These are phyloP conservation scores for Botrytis sinoallii DNA, from an alignment of 2,329 filamentous ascomycete genomes.

Conservation along the genomic window DNA sequence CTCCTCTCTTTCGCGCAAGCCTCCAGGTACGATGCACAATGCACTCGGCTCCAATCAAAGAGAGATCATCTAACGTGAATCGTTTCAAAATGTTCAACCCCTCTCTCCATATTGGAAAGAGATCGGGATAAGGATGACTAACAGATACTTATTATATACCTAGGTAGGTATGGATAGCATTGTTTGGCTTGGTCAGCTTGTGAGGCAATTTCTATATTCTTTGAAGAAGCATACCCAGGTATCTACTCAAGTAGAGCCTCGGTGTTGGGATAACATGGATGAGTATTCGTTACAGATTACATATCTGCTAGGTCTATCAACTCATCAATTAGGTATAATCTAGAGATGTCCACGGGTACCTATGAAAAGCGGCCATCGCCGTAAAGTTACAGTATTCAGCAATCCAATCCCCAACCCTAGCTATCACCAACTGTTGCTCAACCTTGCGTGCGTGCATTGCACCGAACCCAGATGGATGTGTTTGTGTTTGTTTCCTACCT, in stretches of 20 bases:
- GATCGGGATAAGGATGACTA: neutral
- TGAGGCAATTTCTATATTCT: neutral
- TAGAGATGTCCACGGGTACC: neutral
- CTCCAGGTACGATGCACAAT: neutral
- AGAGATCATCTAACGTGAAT: neutral
- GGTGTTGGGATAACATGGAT: neutral
- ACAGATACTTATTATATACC: neutral
- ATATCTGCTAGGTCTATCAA: neutral
- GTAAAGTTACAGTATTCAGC: neutral
- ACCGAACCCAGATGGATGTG: neutral
- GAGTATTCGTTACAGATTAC: neutral
- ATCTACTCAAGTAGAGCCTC: too few species aligned
- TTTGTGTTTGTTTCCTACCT: neutral
- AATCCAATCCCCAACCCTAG: neutral
- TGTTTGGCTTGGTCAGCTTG: neutral
- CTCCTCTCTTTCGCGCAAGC: neutral
- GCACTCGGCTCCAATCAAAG: neutral
- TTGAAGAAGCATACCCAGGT: neutral
- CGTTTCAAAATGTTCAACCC: slow-evolving; percentile 4
- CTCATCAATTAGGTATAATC: neutral
- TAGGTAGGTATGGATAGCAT: neutral
- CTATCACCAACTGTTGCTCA: slow-evolving; percentile 5
- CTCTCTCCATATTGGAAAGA: neutral
- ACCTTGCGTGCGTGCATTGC: neutral
- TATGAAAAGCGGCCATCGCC: neutral